These are phyloP conservation scores for Phaeophleospora eucalypticola DNA, from an alignment of 2,329 filamentous ascomycete genomes.

Conservation along the genomic window DNA sequence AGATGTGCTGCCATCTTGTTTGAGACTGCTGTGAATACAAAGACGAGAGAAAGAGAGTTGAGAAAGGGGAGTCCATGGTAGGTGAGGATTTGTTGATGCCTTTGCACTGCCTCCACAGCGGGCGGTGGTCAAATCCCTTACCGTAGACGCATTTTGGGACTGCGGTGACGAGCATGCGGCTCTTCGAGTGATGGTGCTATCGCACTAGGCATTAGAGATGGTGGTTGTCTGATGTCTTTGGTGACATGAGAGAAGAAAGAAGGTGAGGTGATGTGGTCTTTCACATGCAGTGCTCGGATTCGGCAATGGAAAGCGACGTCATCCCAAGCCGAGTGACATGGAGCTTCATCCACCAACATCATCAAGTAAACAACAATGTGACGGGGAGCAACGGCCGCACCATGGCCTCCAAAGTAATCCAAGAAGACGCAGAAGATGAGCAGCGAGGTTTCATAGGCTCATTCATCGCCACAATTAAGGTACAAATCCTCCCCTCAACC, in stretches of 20 bases:
- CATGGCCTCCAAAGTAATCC: neutral
- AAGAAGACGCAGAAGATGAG: constrained; percentile 9
- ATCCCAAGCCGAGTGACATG: neutral
- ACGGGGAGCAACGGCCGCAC: constrained; percentile 1
- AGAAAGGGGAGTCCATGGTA: neutral
- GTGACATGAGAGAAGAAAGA: no score
- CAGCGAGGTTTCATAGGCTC: constrained; percentile 9
- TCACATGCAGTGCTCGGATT: neutral
- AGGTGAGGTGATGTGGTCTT: neutral
- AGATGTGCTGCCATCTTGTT: neutral
- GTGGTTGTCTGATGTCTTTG: no score
- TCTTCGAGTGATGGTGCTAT: no score
- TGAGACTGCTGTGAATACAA: no score
- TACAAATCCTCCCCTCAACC: neutral
- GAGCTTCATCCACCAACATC: neutral
- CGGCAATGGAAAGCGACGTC: neutral
- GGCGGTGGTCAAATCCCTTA: no score
- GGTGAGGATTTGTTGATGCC: neutral
- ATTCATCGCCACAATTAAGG: constrained; percentile 5
- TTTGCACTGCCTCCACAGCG: neutral
- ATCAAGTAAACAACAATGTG: constrained; percentile 1
- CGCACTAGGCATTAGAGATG: no score
- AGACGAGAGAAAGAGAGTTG: no score
- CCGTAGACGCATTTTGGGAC: no score
- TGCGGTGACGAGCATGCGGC: no score